Percentiles rank a stretch among this genome's conserved stretches.
Conservation (phyloP, 257 asterid species). For the Solanum rostratum region DNA sequence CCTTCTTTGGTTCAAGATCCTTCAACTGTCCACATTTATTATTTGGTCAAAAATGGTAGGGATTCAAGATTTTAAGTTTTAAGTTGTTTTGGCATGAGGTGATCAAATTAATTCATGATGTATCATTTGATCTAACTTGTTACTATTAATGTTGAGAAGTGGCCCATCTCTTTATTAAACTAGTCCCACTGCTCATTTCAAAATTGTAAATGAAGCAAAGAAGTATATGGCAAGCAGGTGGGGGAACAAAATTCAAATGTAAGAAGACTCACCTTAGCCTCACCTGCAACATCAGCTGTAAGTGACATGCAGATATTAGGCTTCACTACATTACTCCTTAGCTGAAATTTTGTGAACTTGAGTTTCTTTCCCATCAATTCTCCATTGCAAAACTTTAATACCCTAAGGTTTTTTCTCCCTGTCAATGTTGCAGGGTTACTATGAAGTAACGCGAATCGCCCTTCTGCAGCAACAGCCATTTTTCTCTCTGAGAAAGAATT, state of each 20-base stretch:
- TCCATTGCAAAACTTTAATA: conserved; percentile 49
- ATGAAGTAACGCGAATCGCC: conserved; percentile 34
- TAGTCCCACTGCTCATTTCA: background rate
- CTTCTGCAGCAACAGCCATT: conserved; percentile 49
- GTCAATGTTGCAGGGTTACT: conserved; percentile 21
- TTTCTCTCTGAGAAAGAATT: background rate
- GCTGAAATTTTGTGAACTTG: conserved; percentile 21
- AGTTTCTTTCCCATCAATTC: conserved; percentile 73
- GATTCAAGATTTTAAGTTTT: background rate
- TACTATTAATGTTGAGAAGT: background rate
- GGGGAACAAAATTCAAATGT: background rate
- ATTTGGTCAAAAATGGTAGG: background rate
- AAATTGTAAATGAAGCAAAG: background rate
- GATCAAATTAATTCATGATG: too few species aligned
- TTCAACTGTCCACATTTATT: conserved; percentile 32
- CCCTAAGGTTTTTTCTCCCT: conserved; percentile 22
- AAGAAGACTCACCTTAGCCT: conserved; percentile 59
- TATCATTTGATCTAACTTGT: background rate
- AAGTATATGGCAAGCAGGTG: background rate
- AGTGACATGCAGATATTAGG: conserved; percentile 43
- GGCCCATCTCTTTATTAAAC: background rate
- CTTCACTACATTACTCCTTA: conserved; percentile 13
- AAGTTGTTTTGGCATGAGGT: background rate
- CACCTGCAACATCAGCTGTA: conserved; percentile 56
- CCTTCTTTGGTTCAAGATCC: conserved; percentile 64